Evolutionary conservation across 345 rosid genomes (phyloP), one percentile per base, ranked within the genome.

Genomic region (Excoecaria cochinchinensis): DNA sequence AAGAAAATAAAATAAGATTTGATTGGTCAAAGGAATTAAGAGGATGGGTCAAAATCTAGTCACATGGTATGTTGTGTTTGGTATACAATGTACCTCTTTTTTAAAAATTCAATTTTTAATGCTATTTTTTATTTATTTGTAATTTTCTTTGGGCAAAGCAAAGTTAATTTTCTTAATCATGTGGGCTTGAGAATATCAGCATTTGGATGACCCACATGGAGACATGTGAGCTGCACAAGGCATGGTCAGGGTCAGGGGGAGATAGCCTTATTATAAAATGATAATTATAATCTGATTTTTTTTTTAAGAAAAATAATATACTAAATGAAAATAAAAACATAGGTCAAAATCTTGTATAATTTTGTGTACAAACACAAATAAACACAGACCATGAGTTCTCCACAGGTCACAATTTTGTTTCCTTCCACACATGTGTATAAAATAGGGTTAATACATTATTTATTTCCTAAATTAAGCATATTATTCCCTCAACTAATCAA

Each of bases 181-280:
- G 86, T 85, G 86, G 76, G 57, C 62, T 75, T 71, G 74, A 77
- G 87, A 80, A 85, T 69, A 76, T 79, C 60, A 73, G 63, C 80
- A 79, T 9, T 73, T 75, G 79, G 78, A 74, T 77, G 80, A 61
- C 78, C 83, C 86, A 87, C 88, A 80, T 85, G 87, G 72, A 71
- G 46, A 76, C 90, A 85, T 87, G 90, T 83, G 86, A 79, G 50
- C 3, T 81, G 78, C 84, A 80, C 83, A 82, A 78, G 79, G 70
- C 74, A 73, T 73, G 73, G 77, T 68, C 83, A 82, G 75, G 78
- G 71, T 72, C 70, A 74, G 51, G 58, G 19, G 53, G 66, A 70
- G 57, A 40, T 13, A 19, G 72, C 15, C 80, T 58, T 65, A 19
- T 46, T 3, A 39, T 39, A 70, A 19, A n/a, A n/a, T 6, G 10